Conservation (phyloP, 2,329 filamentous ascomycete genomes). For the Ophiostoma perfectum region DNA sequence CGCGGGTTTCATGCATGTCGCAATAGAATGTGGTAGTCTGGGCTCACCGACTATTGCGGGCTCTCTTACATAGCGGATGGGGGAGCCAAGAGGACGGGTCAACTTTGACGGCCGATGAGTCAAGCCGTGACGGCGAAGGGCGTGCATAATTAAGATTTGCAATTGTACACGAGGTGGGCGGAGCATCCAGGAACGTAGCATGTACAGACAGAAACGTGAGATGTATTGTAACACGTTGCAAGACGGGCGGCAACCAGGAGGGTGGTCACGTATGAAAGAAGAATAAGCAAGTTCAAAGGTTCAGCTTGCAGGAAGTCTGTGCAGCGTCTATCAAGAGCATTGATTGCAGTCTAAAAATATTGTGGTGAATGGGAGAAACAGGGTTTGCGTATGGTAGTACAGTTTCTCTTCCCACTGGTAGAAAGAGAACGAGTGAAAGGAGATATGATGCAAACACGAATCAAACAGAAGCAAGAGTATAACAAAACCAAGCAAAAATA, state of each 20-base stretch:
- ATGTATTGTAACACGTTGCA: constrained; percentile 5
- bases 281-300: neutral
- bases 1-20: neutral
- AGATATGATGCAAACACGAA: neutral
- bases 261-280: no score
- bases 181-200: neutral
- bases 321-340: no score
- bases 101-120: neutral
- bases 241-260: neutral
- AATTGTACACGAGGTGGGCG: neutral
- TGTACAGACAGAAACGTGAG: neutral
- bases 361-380: no score
- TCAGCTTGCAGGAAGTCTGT: neutral
- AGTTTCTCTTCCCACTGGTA: no score
- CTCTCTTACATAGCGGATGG: neutral
- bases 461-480: neutral
- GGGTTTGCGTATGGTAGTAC: no score
- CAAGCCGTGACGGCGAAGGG: neutral
- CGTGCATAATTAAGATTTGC: neutral
- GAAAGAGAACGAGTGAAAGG: neutral
- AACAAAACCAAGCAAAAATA: no score
- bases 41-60: constrained; percentile 4
- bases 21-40: neutral
- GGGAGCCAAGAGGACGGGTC: neutral
- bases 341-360: no score